Base-by-base conservation (phyloP, 2,329 filamentous ascomycete genomes). In the Fusarium miscanthi region DNA sequence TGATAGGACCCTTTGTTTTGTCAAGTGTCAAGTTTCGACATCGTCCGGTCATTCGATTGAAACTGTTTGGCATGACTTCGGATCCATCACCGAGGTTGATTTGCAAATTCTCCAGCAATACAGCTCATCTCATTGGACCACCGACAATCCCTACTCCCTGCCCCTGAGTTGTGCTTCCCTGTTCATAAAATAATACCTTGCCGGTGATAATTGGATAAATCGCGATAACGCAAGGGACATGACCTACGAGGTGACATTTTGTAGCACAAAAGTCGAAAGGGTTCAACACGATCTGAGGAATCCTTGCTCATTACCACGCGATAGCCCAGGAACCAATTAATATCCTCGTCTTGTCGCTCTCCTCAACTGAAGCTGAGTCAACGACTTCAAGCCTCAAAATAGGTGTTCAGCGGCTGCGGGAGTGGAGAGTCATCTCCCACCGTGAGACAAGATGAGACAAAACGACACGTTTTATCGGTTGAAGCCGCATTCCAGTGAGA, bases 331-430 rank as follows among this genome's bases (percentile, higher is more conserved):
- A 31, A 35, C 49, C 49, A 53, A 53, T 53, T 30, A n/a, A 53
- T 17, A 53, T 53, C 33, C 49, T 27, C 33, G 33, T 25, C 40
- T 63, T 35, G n/a, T 31, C 31, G 38, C 31, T 38, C 49, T 70
- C 69, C 63, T 60, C 31, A 70, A 60, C 60, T 67, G 57, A 59
- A 58, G 54, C 42, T 66, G 57, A 70, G 37, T 59, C 60, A 73
- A 27, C 58, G 21, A 31, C 6, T 25, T 6, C 31, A 46, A 73
- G 70, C 60, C 65, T 71, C 46, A 40, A 41, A 21, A n/a, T 35
- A n/a, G 27, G 7, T 30, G 7, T 35, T 10, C 40, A 13, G 37
- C 35, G 45, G 23, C 33, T 54, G 37, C 31, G 35, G 41, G 45
- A 46, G 42, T 33, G 33, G 45, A 31, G 31, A 43, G 37, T 51